A percentile compares a stretch with the other conserved stretches of the same genome.
Conservation (phyloP, 2,329 filamentous ascomycete genomes). For the Neopestalotiopsis sp. region DNA sequence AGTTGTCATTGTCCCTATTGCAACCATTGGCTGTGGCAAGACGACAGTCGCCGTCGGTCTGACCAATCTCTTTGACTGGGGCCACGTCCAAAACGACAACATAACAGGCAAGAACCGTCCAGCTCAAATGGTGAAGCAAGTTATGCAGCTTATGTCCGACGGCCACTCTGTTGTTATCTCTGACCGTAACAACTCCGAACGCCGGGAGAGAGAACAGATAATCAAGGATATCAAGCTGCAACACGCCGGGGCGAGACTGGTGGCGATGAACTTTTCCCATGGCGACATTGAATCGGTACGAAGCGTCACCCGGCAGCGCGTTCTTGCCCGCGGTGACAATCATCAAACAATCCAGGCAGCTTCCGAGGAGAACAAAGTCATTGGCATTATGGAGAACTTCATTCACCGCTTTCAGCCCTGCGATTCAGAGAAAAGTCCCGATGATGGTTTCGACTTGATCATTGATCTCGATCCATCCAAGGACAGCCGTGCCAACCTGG, state of each 20-base stretch:
- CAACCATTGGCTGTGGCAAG: slow-evolving; percentile 95
- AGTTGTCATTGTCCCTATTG: slow-evolving; percentile 86
- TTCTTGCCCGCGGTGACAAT: slow-evolving; percentile 88
- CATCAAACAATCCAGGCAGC: slow-evolving; percentile 96
- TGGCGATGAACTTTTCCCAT: slow-evolving; percentile 90
- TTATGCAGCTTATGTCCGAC: slow-evolving; percentile 67
- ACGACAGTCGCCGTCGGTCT: slow-evolving; percentile 88
- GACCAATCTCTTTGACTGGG: slow-evolving; percentile 84
- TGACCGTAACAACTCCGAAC: slow-evolving; percentile 93
- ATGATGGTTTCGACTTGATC: slow-evolving; percentile 80
- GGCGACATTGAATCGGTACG: slow-evolving; percentile 77
- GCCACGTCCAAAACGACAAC: slow-evolving; percentile 96
- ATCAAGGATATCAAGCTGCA: slow-evolving; percentile 75
- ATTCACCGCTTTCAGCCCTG: slow-evolving; percentile 83
- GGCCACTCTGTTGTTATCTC: slow-evolving; percentile 76
- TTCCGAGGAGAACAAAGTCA: slow-evolving; percentile 73
- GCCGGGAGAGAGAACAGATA: slow-evolving; percentile 85
- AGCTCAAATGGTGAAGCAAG: slow-evolving; percentile 74
- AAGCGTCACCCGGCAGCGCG: slow-evolving; percentile 75
- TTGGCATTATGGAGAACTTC: slow-evolving; percentile 95
- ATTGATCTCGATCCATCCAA: slow-evolving; percentile 82
- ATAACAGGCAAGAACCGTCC: slow-evolving; percentile 81
- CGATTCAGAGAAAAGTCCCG: slow-evolving; percentile 69
- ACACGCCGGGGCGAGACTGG: slow-evolving; percentile 69
- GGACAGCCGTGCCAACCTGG: slow-evolving; percentile 84